These are phyloP conservation scores for carrot (Daucus carota) DNA, from an alignment of 129 eudicot species.

Conservation along the genomic window DH1_v3.0 NC_030389.2:42250501-42251000, in stretches of 20 bases:
- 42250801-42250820: background rate
- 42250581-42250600: background rate
- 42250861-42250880: background rate
- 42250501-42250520: conserved; percentile 63
- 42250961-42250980: too few species aligned
- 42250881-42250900: background rate
- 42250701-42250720: background rate
- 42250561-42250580: conserved; percentile 16
- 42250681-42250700: background rate
- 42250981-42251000: too few species aligned
- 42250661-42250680: conserved; percentile 33
- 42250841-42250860: background rate
- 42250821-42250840: background rate
- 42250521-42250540: conserved; percentile 14
- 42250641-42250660: conserved; percentile 48
- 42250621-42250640: conserved; percentile 71
- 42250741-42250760: conserved; percentile 74
- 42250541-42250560: conserved; percentile 11
- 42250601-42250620: conserved; percentile 23
- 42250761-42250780: conserved; percentile 20
- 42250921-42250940: conserved; percentile 11
- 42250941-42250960: conserved; percentile 5
- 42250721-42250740: conserved; percentile 55
- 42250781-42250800: conserved; percentile 18
- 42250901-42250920: background rate